Evolutionary conservation across 306 rosid genomes (phyloP), one percentile per base, ranked within the genome.

Genomic region (Cicer chorassanicum): DNA sequence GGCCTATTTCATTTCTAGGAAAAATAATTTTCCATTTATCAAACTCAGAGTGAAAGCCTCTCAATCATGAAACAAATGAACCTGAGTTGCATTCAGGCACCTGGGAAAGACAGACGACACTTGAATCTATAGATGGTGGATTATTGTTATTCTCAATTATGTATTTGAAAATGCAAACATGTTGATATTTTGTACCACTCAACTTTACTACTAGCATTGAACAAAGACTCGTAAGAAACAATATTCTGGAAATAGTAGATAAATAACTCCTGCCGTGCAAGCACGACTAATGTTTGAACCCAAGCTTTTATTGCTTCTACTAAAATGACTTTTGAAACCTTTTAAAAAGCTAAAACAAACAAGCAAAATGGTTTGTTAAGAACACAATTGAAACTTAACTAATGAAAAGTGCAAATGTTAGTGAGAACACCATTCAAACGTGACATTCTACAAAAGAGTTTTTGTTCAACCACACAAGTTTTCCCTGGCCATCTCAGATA

Each of bases 401-500:
- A 57, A n/a, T 10, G 72, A 61, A 75, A 36, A 75, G 55, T 49
- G 41, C 79, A 59, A 14, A 73, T 40, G 2, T 66, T 8, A 18
- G 48, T 12, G 41, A 50, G 6, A 77, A 48, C 72, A 40, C 6
- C 1, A 46, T 40, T 48, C 54, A 50, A 57, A 38, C 56, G 18
- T n/a, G 9, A 5, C 72, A 64, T 44, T 54, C 44, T 19, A 8
- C 46, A 10, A 11, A 6, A 8, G 0, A 45, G 45, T 43, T 38
- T 1, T 5, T 39, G 64, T 14, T 19, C 29, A 57, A 57, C 34
- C 50, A 40, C 18, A 36, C 39, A 62, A 44, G 11, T 73, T 62
- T 51, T 69, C 49, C 73, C 11, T 78, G 29, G 49, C 51, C 54
- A 19, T 60, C 68, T 74, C 75, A 11, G 78, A 9, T 11, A 73